Conservation (phyloP, 116 monocot genomes). For the Posidonia oceanica region DNA sequence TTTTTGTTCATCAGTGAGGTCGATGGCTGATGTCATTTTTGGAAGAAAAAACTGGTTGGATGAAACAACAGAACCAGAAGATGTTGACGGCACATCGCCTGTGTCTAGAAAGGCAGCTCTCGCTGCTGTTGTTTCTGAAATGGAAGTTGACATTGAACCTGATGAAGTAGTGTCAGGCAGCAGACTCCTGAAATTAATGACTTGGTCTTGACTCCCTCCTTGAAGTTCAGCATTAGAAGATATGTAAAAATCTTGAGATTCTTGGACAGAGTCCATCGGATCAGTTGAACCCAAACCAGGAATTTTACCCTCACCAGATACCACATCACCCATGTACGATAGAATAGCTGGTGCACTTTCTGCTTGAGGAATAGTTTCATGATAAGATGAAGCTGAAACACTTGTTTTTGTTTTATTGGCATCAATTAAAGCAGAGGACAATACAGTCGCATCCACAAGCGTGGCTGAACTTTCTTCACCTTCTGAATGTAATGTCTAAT, state of each 20-base stretch:
- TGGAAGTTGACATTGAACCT: slow-evolving; percentile 18
- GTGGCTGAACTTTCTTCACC: slow-evolving; percentile 14
- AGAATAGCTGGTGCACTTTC: slow-evolving; percentile 18
- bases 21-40: slow-evolving; percentile 49
- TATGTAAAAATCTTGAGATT: slow-evolving; percentile 37
- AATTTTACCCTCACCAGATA: slow-evolving; percentile 31
- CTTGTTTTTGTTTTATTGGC: slow-evolving; percentile 5
- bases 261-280: slow-evolving; percentile 31
- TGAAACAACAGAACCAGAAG: slow-evolving; percentile 9
- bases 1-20: slow-evolving; percentile 73
- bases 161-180: slow-evolving; percentile 37
- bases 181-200: slow-evolving; percentile 18
- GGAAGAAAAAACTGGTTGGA: slow-evolving; percentile 41
- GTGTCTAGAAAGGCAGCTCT: slow-evolving; percentile 29
- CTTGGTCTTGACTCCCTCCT: slow-evolving; percentile 28
- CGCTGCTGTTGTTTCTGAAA: slow-evolving; percentile 40
- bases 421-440: slow-evolving; percentile 13
- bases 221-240: slow-evolving; percentile 26
- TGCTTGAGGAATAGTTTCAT: slow-evolving; percentile 8
- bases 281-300: slow-evolving; percentile 51
- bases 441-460: slow-evolving; percentile 10
- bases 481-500: slow-evolving; percentile 14
- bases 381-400: slow-evolving; percentile 11
- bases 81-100: slow-evolving; percentile 18
- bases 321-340: slow-evolving; percentile 13